Conservation (phyloP, 441 rosid species). For the Jatropha podagrica region DNA sequence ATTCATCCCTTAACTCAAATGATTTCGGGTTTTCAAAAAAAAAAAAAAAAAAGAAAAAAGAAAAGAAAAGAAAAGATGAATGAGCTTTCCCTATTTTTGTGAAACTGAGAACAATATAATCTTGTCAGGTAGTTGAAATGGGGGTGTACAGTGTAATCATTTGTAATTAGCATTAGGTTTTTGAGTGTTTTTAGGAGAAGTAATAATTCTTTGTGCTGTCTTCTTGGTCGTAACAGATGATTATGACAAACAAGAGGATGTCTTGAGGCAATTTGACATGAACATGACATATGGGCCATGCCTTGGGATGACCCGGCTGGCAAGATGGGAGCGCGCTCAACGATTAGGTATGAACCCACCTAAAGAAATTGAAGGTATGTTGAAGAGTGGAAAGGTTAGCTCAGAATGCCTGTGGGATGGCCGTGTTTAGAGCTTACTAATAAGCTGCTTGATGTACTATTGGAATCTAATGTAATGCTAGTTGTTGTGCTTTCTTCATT, state of each 20-base stretch:
- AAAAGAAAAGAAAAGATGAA: not conserved
- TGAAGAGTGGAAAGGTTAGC: slow-evolving; percentile 38
- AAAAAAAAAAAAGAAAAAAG: no score
- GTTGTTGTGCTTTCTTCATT: not conserved
- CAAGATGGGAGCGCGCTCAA: slow-evolving; percentile 60
- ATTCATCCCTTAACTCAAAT: not conserved
- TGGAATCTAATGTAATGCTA: not conserved
- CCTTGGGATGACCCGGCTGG: slow-evolving; percentile 55
- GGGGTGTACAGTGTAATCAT: not conserved
- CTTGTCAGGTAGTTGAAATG: no score
- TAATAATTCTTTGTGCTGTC: slow-evolving; percentile 5
- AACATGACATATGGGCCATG: slow-evolving; percentile 72
- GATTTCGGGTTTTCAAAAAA: not conserved
- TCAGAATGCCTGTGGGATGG: slow-evolving; percentile 59
- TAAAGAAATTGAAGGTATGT: slow-evolving; percentile 35
- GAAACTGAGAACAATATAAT: no score
- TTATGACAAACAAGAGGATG: slow-evolving; percentile 35
- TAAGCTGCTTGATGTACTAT: not conserved
- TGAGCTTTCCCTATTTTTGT: no score
- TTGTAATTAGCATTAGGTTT: not conserved
- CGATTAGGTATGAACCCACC: slow-evolving; percentile 62
- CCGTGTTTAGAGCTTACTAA: slow-evolving; percentile 32
- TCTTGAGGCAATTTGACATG: slow-evolving; percentile 66
- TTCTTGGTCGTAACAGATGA: slow-evolving; percentile 32
- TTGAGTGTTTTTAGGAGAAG: not conserved